A percentile compares a stretch with the other conserved stretches of the same genome.
Evolutionary conservation across 768 basidiomycete species (phyloP).

Genomic region (Mycena indigotica): DNA sequence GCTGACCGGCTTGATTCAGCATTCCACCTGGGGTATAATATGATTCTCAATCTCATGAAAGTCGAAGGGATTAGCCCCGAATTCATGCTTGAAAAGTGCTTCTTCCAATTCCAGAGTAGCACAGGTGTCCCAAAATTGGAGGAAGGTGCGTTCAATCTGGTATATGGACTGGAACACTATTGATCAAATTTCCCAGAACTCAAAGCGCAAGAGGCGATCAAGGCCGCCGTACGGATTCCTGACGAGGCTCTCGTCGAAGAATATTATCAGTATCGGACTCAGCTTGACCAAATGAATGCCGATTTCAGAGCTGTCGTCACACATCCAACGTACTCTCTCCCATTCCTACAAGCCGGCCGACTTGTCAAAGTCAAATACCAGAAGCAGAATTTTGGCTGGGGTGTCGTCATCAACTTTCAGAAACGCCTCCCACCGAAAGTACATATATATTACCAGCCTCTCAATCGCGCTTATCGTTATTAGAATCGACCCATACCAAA

Average conservation of each 20-base stretch:
- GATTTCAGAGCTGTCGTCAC: slow-evolving; percentile 94
- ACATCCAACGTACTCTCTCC: slow-evolving; percentile 92
- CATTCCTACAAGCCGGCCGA: slow-evolving; percentile 90
- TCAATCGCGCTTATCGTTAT: background rate
- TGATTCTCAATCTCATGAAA: slow-evolving; percentile 97
- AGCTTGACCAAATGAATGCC: slow-evolving; percentile 83
- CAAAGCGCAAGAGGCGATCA: slow-evolving; percentile 66
- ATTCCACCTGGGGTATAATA: slow-evolving; percentile 98
- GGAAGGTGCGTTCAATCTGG: slow-evolving; percentile 57
- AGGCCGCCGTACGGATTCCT: slow-evolving; percentile 68
- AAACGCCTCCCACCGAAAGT: slow-evolving; percentile 87
- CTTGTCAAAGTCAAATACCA: slow-evolving; percentile 90
- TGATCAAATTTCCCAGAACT: slow-evolving; percentile 56
- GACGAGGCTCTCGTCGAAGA: slow-evolving; percentile 83
- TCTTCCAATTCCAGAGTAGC: slow-evolving; percentile 97
- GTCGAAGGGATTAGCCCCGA: slow-evolving; percentile 98
- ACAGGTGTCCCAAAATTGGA: slow-evolving; percentile 85
- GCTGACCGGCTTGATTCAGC: slow-evolving; percentile 97
- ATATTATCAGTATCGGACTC: slow-evolving; percentile 92
- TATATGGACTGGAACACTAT: background rate
- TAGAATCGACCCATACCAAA: slow-evolving; percentile 70
- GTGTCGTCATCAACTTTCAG: slow-evolving; percentile 88
- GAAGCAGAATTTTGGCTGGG: slow-evolving; percentile 94
- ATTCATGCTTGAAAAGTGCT: slow-evolving; percentile 96
- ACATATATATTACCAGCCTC: slow-evolving; percentile 16